Evolutionary conservation across 106 monocot species (phyloP).

Genomic region (Apostasia shenzhenica): DNA sequence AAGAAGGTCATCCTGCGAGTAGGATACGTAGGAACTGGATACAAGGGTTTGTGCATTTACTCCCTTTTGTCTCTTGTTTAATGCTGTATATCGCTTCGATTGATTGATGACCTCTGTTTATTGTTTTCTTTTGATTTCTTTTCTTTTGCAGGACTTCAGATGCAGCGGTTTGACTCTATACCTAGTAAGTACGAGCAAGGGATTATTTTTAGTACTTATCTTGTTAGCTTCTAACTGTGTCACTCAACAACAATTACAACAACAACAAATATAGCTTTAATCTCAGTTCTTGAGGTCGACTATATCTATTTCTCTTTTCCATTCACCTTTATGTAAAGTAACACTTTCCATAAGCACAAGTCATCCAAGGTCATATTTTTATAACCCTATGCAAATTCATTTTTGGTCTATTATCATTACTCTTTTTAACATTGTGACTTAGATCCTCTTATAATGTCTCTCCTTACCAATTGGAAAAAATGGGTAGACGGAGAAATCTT

Average conservation of each 20-base stretch:
- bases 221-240: background rate
- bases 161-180: constrained; percentile 40
- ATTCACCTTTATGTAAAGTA: background rate
- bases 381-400: no score
- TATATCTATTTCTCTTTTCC: background rate
- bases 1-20: constrained; percentile 93
- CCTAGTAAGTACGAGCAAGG: constrained; percentile 47
- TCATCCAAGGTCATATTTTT: no score
- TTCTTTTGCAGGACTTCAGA: constrained; percentile 62
- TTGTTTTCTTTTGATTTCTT: constrained; percentile 1
- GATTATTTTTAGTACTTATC: background rate
- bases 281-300: background rate
- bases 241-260: background rate
- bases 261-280: background rate
- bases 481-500: no score
- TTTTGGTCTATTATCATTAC: no score
- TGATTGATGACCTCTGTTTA: background rate
- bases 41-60: constrained; percentile 37
- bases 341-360: background rate
- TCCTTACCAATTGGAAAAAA: no score
- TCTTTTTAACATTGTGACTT: no score
- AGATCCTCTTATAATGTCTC: no score
- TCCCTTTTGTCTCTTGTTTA: background rate
- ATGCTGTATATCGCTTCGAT: background rate
- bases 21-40: constrained; percentile 89